These are phyloP conservation scores for Xylaria digitata DNA, from an alignment of 2,329 filamentous ascomycete species.

Conservation along the genomic window DNA sequence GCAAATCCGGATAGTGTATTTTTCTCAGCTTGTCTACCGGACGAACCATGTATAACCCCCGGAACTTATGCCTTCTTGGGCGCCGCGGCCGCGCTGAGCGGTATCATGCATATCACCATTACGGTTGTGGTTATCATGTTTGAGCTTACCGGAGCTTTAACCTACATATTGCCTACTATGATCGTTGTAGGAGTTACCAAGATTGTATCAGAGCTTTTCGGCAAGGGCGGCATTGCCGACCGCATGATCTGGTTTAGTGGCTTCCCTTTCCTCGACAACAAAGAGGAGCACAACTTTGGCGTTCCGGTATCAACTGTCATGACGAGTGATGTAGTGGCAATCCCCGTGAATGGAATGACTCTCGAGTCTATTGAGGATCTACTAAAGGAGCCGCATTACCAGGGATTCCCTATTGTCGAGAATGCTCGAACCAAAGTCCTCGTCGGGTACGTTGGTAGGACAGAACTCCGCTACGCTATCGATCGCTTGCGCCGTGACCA, in stretches of 20 bases:
- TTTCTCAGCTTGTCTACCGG: constrained; percentile 88
- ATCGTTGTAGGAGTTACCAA: constrained; percentile 98
- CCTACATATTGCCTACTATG: constrained; percentile 98
- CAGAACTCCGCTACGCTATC: constrained; percentile 90
- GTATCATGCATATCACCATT: constrained; percentile 98
- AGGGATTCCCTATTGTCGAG: constrained; percentile 93
- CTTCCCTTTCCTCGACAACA: constrained; percentile 95
- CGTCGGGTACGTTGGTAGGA: constrained; percentile 91
- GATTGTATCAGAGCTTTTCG: constrained; percentile 87
- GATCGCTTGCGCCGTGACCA: constrained; percentile 79
- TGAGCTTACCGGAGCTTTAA: constrained; percentile 94
- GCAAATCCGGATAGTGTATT: constrained; percentile 83
- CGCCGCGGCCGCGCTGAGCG: constrained; percentile 88
- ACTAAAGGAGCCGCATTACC: constrained; percentile 81
- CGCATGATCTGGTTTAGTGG: constrained; percentile 99
- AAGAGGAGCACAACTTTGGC: constrained; percentile 96
- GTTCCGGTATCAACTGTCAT: constrained; percentile 93
- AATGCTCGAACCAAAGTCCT: constrained; percentile 76
- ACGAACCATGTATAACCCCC: constrained; percentile 95
- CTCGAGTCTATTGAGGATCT: constrained; percentile 82
- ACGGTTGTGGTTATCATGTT: constrained; percentile 99
- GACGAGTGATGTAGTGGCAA: constrained; percentile 78
- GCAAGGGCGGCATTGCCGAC: constrained; percentile 96
- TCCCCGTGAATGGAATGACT: constrained; percentile 79
- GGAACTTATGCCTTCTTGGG: constrained; percentile 97